Evolutionary conservation across 164 flowering plant species (phyloP).

Genomic region (Echeveria elegans): DNA sequence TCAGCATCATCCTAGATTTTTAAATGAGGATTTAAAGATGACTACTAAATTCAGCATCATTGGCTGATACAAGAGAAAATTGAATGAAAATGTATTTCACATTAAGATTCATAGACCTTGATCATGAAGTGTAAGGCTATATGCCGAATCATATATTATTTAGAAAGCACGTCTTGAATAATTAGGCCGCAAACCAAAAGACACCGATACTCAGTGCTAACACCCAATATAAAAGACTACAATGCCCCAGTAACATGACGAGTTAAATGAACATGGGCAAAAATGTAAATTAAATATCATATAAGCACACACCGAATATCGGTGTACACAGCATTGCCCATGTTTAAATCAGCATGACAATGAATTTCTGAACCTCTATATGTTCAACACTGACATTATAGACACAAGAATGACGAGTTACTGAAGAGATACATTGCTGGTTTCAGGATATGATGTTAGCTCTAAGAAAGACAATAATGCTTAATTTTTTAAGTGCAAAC

Average conservation of each 20-base stretch:
- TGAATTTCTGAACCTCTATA: no score
- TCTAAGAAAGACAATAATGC: not conserved
- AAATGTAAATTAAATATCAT: no score
- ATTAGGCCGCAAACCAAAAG: not conserved
- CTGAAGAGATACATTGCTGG: not conserved
- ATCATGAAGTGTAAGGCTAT: not conserved
- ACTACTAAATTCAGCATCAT: not conserved
- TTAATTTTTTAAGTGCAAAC: not conserved
- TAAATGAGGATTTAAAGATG: not conserved
- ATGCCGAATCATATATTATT: not conserved
- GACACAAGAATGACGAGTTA: not conserved
- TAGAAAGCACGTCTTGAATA: not conserved
- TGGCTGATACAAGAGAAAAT: not conserved
- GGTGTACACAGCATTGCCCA: not conserved
- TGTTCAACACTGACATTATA: no score
- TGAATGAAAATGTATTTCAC: not conserved
- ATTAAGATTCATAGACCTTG: not conserved
- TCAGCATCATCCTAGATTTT: constrained; percentile 39
- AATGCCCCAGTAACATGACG: no score
- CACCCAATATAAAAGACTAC: no score
- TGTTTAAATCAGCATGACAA: not conserved
- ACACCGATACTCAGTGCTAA: not conserved
- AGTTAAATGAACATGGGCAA: not conserved
- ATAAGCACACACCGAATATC: no score
- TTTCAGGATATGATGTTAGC: not conserved